Base-by-base conservation (phyloP, 306 rosid species). In the Quercus suber region DNA sequence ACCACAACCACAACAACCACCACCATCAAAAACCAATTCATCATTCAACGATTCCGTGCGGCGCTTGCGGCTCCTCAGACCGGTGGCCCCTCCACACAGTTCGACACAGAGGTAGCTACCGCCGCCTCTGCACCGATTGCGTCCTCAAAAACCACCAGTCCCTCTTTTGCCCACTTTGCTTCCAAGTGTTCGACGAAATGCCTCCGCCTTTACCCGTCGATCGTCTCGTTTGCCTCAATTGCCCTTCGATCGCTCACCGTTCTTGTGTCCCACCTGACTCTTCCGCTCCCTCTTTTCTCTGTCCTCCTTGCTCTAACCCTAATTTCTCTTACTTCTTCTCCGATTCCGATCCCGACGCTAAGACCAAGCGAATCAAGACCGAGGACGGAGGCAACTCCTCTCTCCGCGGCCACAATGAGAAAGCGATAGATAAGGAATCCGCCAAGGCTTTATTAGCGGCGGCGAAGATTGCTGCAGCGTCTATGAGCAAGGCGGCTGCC, bases 161-260 rank as follows among this genome's bases (percentile, higher is more conserved):
- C 31, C 87, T 77, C 76, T 92, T 90, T 80, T 92, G 97, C 84
- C 97, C 97, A 7, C 56, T 90, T 55, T 92, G 97, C 78, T 86
- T 87, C 78, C 88, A 86, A 25, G 83, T 83, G 65, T 86, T 81
- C 81, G 86, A 90, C n/a, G 79, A 79, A 8, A 55, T 31, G 25
- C 55, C 18, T 4, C 21, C 87, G 2, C 89, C 84, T 3, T 76
- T 82, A 0, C 88, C 89, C 0, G 69, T 78, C 18, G 88, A 84
- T 15, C 93, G 89, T 63, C 84, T 89, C 81, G 82, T 92, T 83
- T 92, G 97, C 80, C 78, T 84, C 65, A 87, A 84, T 12, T 92
- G 97, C 72, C 93, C 97, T 5, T 69, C 94, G 18, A 58, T 89
- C 76, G 86, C 92, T 19, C 97, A 92, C 82, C 76, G 85, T 6